phyloP scores from a whole-genome alignment of 208 protist species.

The Trypanosomatidae sp. region DNA sequence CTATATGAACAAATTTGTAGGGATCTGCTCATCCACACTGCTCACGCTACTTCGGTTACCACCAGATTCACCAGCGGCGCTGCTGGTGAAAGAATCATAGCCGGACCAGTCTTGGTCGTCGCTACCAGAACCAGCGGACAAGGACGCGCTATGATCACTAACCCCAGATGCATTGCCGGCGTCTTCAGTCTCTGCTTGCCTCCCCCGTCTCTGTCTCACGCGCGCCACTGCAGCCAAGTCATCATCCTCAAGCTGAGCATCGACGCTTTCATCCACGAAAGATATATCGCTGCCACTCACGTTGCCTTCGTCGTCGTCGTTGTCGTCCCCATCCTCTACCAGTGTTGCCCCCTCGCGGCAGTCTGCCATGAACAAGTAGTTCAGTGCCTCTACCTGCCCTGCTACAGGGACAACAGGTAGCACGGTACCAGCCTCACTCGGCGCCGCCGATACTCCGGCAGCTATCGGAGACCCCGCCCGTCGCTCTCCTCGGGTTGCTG shows the following conservation, averaged over 20 bases:
- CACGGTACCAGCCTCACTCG: not conserved
- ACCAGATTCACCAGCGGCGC: slow-evolving; percentile 12
- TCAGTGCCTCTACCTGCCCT: slow-evolving; percentile 25
- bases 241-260: slow-evolving; percentile 12
- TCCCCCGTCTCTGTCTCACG: slow-evolving; percentile 2
- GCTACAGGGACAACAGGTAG: slow-evolving; percentile 10
- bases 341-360: slow-evolving; percentile 3
- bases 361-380: slow-evolving; percentile 27
- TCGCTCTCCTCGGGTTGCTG: slow-evolving; percentile 54
- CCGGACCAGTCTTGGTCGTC: slow-evolving; percentile 31
- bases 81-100: slow-evolving; percentile 11
- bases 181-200: not conserved
- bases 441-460: not conserved
- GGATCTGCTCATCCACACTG: slow-evolving; percentile 31
- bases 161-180: slow-evolving; percentile 20
- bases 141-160: slow-evolving; percentile 26
- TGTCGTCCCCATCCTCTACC: slow-evolving; percentile 15
- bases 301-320: slow-evolving; percentile 14
- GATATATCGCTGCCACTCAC: slow-evolving; percentile 11
- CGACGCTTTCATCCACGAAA: slow-evolving; percentile 10
- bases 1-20: slow-evolving; percentile 26
- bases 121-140: slow-evolving; percentile 18
- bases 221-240: not conserved
- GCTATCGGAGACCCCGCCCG: slow-evolving; percentile 17
- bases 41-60: slow-evolving; percentile 22